Base-by-base conservation (phyloP, 768 basidiomycete species). In the Kwoniella dendrophila region DNA sequence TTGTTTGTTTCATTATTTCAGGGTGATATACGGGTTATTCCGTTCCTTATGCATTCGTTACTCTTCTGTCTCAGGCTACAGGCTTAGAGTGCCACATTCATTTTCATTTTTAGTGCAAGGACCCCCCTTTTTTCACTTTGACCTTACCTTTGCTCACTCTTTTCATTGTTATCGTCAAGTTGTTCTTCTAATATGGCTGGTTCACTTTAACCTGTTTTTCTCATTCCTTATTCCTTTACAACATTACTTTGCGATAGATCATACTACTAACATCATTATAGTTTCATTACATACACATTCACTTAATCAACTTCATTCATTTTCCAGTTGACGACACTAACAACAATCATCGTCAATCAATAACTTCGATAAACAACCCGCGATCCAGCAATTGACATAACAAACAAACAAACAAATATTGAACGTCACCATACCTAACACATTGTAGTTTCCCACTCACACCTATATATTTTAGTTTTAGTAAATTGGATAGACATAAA, bases 31-130 rank as follows among this genome's bases (percentile, higher is more conserved):
- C 8, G 36, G 36, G 14, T 48, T 26, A 20, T 20, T 16, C 47
- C 47, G 47, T 48, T 48, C 47, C 47, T 48, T 48, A 24, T 48
- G n/a, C n/a, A n/a, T n/a, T n/a, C n/a, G 16, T 48, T 30, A 26
- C 22, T 48, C 22, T 3, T 6, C 16, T 51, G 49, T 51, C 30
- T 51, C 41, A 30, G 49, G 49, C 49, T 32, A 32, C 26, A 32
- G 49, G 30, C 34, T 27, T 33, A 43, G 41, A 34, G 30, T 51
- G 49, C 49, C 49, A 51, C 49, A 51, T 11, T n/a, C 44, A 10
- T 44, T 44, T 18, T 20, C n/a, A 20, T 44, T 18, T 44, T 44
- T 44, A 24, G 43, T 44, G 30, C 49, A 32, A 33, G 49, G 49
- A 51, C 49, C 49, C 49, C 49, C 32, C 5, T 44, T 44, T 51